Evolutionary conservation across 139 green algal genomes (phyloP).

Genomic region (Pseudopediastrum boryanum): DNA sequence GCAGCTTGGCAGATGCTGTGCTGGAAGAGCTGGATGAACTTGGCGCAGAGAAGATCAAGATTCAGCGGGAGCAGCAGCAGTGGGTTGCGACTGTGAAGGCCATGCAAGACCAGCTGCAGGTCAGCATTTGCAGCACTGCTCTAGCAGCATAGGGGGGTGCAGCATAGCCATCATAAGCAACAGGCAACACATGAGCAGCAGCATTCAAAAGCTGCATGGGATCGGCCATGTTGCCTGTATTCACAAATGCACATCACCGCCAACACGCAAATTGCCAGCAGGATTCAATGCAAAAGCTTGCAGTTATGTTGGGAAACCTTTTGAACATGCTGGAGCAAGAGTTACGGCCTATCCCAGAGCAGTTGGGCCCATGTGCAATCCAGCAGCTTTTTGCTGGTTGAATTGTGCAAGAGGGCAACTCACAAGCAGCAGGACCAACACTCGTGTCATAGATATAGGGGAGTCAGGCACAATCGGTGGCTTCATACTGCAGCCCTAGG

Average conservation of each 20-base stretch:
- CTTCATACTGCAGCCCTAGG: not conserved
- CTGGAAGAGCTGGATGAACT: constrained; percentile 30
- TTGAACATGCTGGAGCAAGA: too few species aligned
- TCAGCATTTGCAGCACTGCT: not conserved
- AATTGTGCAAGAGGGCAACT: too few species aligned
- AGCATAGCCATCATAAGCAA: too few species aligned
- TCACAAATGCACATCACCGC: too few species aligned
- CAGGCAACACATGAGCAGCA: not conserved
- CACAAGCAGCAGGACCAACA: too few species aligned
- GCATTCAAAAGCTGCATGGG: not conserved
- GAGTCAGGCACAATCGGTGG: not conserved
- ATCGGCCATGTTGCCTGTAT: too few species aligned
- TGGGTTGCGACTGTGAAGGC: not conserved
- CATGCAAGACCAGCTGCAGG: constrained; percentile 21
- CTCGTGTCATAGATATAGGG: not conserved
- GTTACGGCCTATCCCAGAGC: too few species aligned
- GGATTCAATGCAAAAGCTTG: too few species aligned
- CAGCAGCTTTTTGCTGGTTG: too few species aligned
- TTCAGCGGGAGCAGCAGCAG: constrained; percentile 19
- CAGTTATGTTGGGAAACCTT: too few species aligned
- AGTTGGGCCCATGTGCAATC: too few species aligned
- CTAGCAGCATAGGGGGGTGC: not conserved
- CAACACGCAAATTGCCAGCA: too few species aligned
- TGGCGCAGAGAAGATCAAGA: constrained; percentile 9
- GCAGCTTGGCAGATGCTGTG: constrained; percentile 25